phyloP scores from a whole-genome alignment of 1,284 basidiomycete species.

The Ceratobasidium sp. region DNA sequence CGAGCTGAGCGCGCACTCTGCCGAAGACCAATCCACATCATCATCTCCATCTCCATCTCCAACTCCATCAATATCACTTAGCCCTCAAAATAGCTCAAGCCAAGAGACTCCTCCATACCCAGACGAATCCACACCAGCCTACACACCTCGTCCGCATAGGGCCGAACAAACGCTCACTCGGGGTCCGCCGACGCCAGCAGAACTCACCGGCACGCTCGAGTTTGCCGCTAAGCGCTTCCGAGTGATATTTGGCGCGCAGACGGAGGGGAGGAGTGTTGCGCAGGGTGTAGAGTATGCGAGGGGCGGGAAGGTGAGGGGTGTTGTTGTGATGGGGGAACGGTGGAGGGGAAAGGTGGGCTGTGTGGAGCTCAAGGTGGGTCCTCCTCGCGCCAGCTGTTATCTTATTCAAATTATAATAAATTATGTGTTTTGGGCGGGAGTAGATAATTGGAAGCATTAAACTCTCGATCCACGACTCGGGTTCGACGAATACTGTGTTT shows the following conservation, averaged over 20 bases:
- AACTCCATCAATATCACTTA: too few relatives aligned
- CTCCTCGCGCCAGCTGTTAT: not conserved
- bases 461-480: conserved; percentile 43
- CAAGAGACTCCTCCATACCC: conserved; percentile 45
- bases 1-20: conserved; percentile 38
- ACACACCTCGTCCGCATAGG: conserved; percentile 40
- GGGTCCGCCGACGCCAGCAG: conserved; percentile 41
- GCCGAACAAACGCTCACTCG: conserved; percentile 45
- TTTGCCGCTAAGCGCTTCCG: conserved; percentile 44
- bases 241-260: conserved; percentile 43
- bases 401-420: not conserved
- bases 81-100: too few relatives aligned
- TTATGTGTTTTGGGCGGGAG: not conserved
- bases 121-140: conserved; percentile 38
- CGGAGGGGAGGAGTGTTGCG: conserved; percentile 10
- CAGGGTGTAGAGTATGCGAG: conserved; percentile 43
- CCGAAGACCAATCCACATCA: conserved; percentile 14
- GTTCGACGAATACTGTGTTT: conserved; percentile 31
- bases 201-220: conserved; percentile 34
- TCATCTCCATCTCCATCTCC: not conserved
- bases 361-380: conserved; percentile 45
- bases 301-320: conserved; percentile 38
- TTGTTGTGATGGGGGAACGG: conserved; percentile 34
- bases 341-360: conserved; percentile 29
- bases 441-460: conserved; percentile 42